A percentile compares a stretch with the other conserved stretches of the same genome.
phyloP scores from a whole-genome alignment of 106 monocot genomes.

The Vanilla planifolia region DNA sequence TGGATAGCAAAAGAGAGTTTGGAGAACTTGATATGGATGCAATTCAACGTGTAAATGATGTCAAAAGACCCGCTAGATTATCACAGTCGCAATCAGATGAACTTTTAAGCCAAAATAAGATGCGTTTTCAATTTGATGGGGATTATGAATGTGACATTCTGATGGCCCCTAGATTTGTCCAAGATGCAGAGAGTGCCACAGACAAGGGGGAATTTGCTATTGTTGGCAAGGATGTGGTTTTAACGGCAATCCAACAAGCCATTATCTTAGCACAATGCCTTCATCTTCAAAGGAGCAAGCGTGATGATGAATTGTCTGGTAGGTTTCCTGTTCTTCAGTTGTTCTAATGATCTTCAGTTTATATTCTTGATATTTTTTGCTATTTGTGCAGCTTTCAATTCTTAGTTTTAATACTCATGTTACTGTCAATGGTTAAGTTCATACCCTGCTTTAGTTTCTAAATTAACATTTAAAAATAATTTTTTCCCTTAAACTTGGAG shows the following conservation, averaged over 20 bases:
- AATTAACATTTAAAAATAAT: too few species aligned
- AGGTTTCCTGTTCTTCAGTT: conserved; percentile 12
- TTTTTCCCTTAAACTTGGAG: too few species aligned
- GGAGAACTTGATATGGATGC: conserved; percentile 52
- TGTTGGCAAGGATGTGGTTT: conserved; percentile 6
- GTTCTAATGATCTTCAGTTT: not conserved
- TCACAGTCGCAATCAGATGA: conserved; percentile 8
- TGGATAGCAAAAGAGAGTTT: not conserved
- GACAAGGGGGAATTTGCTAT: conserved; percentile 18
- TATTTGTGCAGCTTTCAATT: too few species aligned
- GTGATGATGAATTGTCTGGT: conserved; percentile 94
- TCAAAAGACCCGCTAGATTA: conserved; percentile 8
- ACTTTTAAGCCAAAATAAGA: conserved; percentile 14
- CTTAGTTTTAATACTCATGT: too few species aligned
- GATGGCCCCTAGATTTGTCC: conserved; percentile 63
- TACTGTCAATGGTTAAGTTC: too few species aligned
- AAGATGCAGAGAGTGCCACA: conserved; percentile 16
- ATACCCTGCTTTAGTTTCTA: too few species aligned
- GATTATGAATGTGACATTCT: conserved; percentile 61
- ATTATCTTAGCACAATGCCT: conserved; percentile 80
- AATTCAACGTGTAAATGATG: conserved; percentile 18
- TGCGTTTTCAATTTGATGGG: conserved; percentile 10
- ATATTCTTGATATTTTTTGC: not conserved
- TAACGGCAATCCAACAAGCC: conserved; percentile 72
- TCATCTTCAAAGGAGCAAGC: conserved; percentile 54